Percentiles rank a stretch among this genome's conserved stretches.
These are phyloP conservation scores for Yamadazyma sp. DNA, from an alignment of 1,139 yeast species.

Conservation along the genomic window DNA sequence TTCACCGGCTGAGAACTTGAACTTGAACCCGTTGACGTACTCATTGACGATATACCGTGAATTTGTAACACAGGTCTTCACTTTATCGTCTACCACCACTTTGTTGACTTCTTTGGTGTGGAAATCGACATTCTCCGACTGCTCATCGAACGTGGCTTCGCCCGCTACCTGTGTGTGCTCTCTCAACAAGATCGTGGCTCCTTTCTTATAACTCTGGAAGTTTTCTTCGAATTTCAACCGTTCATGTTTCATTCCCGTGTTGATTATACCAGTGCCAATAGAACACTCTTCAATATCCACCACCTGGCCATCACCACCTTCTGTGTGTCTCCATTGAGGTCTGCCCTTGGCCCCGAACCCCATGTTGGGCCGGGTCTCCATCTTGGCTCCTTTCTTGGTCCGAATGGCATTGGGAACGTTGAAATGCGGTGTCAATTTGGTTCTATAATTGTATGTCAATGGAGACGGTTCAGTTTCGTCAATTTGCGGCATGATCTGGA, in stretches of 20 bases:
- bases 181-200: slow-evolving; percentile 83
- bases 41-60: slow-evolving; percentile 81
- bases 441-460: slow-evolving; percentile 70
- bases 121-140: slow-evolving; percentile 45
- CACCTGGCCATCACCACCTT: slow-evolving; percentile 52
- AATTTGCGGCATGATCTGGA: slow-evolving; percentile 55
- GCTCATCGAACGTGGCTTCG: slow-evolving; percentile 25
- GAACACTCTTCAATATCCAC: slow-evolving; percentile 92
- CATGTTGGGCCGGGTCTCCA: slow-evolving; percentile 59
- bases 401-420: slow-evolving; percentile 59
- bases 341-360: slow-evolving; percentile 89
- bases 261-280: slow-evolving; percentile 80
- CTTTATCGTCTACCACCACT: slow-evolving; percentile 21
- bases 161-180: slow-evolving; percentile 56
- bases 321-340: slow-evolving; percentile 64
- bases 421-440: slow-evolving; percentile 95
- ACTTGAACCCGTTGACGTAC: slow-evolving; percentile 67
- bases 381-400: slow-evolving; percentile 29
- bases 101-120: slow-evolving; percentile 25
- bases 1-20: slow-evolving; percentile 90
- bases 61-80: slow-evolving; percentile 63
- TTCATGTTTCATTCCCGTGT: slow-evolving; percentile 73
- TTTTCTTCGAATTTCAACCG: slow-evolving; percentile 52
- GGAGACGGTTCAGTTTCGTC: slow-evolving; percentile 79
- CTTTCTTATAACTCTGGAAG: slow-evolving; percentile 64